Base-by-base conservation (phyloP, 202 grass and related monocot genomes). In the Brachypodium distachyon region DNA sequence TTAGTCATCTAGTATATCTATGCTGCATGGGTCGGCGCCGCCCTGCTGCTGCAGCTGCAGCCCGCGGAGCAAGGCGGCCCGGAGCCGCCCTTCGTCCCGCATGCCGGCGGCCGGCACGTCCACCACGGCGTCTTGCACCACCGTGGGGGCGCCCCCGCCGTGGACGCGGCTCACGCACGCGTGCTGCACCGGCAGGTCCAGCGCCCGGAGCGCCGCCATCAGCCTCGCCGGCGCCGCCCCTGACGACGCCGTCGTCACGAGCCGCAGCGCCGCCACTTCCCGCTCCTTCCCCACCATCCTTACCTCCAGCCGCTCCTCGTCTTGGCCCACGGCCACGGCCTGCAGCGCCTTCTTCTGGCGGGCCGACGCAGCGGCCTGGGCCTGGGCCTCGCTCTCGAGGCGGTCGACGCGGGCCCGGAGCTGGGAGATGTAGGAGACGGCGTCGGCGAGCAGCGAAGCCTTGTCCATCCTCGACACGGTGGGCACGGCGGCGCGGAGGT, bases 381-480 rank as follows among this genome's bases (percentile, higher is more conserved):
- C 18, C 58, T 61, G 18, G 33, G 75, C 70, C 13, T 81, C 77
- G 10, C 37, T 34, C 61, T 89, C 82, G 50, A 89, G 74, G 9
- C 6, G 37, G 5, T 76, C 70, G 1, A 89, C 43, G 10, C 67
- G 73, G 23, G 31, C 16, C 12, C 71, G 69, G 14, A 89, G 59
- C 62, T 84, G 46, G 32, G 52, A 14, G 38, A 89, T 89, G 72
- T 89, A 89, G 28, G 19, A 10, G 2, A 57, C 34, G 9, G 87
- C 82, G 62, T 85, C 87, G 9, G 73, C 48, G 25, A 89, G 72
- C 47, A 89, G 56, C 17, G 87, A 89, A 18, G 87, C 82, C 64
- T 78, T 89, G 65, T 89, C 87, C 87, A 89, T 82, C 29, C 87
- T 72, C 16, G 87, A 85, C 34, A 85, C 87, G 6, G 63, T 82